Base-by-base conservation (phyloP, 257 asterid genomes). In the Haberlea rhodopensis region DNA sequence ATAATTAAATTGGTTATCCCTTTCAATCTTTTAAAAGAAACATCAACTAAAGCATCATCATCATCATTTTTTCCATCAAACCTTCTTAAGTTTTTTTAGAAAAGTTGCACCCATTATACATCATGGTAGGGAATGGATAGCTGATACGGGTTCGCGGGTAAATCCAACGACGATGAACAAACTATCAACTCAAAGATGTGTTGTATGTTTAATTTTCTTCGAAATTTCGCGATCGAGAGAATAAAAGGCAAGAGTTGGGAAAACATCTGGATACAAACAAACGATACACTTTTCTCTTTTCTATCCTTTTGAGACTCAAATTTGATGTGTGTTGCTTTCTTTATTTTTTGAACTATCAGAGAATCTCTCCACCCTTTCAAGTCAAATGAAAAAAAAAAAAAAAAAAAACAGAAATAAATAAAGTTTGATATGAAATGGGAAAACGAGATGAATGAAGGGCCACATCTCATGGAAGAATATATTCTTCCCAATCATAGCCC, bases 241-340 rank as follows among this genome's bases (percentile, higher is more conserved):
- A 45, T 32, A 79, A 62, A 27, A 63, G 62, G 32, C 48, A 53
- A 32, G 54, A 52, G 74, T 28, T 32, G 75, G 62, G 75, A 76
- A 70, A 81, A 74, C 81, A 76, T 67, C 62, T 76, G 64, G 76
- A 85, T 78, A 85, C 79, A 87, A 81, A 89, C 97, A 85, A 87
- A 85, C 77, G 80, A 65, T 67, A 63, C 82, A 76, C 96, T 84
- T 88, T 78, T 51, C 49, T 73, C 72, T 74, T 80, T 82, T 84
- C 95, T 81, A 87, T 85, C 71, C 91, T 83, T 82, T 88, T 77
- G 84, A 86, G 94, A 81, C 81, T 66, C 71, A 68, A 81, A 84
- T 76, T 43, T 78, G 79, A 78, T 73, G 82, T 71, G 78, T 84
- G 82, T 76, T 81, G 81, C 87, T 88, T 90, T 77, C 82, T 84